These are phyloP conservation scores for Pythium myriotylum DNA, from an alignment of 352 stramenopile genomes.

Conservation along the genomic window DNA sequence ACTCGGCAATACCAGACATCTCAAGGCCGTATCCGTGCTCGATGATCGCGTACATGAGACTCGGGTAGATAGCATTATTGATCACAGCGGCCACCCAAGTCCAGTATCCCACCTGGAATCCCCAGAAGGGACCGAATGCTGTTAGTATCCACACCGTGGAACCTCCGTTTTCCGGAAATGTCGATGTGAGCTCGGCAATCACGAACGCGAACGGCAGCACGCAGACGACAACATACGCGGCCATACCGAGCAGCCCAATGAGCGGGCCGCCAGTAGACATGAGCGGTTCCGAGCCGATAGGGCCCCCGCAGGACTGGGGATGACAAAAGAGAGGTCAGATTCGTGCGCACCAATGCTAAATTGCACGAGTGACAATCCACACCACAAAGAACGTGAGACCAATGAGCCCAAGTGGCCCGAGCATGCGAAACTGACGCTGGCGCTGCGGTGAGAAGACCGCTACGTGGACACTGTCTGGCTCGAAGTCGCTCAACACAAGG, in stretches of 20 bases:
- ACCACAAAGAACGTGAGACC: too few species aligned
- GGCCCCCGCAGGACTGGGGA: neutral
- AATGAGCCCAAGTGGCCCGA: too few species aligned
- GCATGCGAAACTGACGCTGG: too few species aligned
- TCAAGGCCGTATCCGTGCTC: slow-evolving; percentile 32
- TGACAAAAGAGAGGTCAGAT: neutral
- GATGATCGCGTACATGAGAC: slow-evolving; percentile 18
- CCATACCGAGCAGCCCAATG: slow-evolving; percentile 55
- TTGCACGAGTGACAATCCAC: too few species aligned
- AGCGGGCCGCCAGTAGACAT: slow-evolving; percentile 41
- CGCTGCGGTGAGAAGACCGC: too few species aligned
- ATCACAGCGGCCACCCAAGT: slow-evolving; percentile 58
- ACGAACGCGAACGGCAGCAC: slow-evolving; percentile 61
- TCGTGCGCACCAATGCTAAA: too few species aligned
- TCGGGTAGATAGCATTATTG: slow-evolving; percentile 61
- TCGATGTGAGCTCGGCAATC: too few species aligned
- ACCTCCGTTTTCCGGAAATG: too few species aligned
- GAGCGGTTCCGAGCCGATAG: slow-evolving; percentile 49
- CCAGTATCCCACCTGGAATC: slow-evolving; percentile 85
- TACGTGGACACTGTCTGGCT: too few species aligned
- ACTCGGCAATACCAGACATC: slow-evolving; percentile 26
- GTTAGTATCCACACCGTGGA: slow-evolving; percentile 79
- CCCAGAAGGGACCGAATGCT: slow-evolving; percentile 80
- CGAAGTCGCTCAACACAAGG: too few species aligned
- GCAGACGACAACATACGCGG: slow-evolving; percentile 53